Percentiles rank a stretch among this genome's conserved stretches.
Conservation (phyloP, 257 asterid genomes). For the Solanum stenotomum region DNA sequence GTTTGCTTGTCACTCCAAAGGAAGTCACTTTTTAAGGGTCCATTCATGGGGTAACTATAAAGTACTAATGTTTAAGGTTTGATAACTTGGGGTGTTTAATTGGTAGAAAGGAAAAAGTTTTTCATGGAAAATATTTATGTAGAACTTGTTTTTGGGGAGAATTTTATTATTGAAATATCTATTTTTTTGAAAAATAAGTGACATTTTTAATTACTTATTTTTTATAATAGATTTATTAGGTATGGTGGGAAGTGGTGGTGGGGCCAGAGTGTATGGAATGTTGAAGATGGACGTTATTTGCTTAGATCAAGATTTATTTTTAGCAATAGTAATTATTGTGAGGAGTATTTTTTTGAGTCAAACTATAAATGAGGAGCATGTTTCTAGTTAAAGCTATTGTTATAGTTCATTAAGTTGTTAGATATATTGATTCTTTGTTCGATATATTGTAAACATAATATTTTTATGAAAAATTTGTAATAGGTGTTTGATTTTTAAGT, state of each 20-base stretch:
- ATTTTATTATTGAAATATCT: no score
- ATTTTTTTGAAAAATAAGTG: not conserved
- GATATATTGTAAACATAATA: no score
- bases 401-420: no score
- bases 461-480: no score
- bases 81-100: not conserved
- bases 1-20: not conserved
- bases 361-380: no score
- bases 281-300: not conserved
- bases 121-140: no score
- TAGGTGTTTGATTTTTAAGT: no score
- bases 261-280: not conserved
- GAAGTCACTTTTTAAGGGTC: not conserved
- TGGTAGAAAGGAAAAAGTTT: no score
- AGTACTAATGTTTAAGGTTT: not conserved
- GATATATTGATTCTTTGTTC: no score
- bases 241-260: not conserved
- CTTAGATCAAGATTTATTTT: not conserved
- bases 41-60: not conserved
- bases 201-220: not conserved
- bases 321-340: not conserved
- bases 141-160: not conserved
- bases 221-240: not conserved
- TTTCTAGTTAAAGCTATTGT: no score
- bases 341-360: no score